Evolutionary conservation across 1,284 basidiomycete genomes (phyloP).

Genomic region (Cystobasidium pallidum): DNA sequence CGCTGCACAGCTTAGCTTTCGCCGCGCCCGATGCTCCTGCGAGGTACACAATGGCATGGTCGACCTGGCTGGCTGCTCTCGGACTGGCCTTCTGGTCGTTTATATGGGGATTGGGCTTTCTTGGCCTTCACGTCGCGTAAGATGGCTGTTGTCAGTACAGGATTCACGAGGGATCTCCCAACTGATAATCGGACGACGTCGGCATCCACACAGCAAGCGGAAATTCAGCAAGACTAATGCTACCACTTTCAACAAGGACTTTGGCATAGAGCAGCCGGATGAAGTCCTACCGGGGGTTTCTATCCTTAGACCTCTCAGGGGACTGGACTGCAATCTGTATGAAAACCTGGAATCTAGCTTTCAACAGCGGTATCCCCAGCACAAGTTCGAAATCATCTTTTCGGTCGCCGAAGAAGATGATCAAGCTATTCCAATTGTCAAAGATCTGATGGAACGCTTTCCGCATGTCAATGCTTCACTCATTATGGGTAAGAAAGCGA

Average conservation of each 20-base stretch:
- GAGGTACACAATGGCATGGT: conserved; percentile 4
- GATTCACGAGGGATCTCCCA: background rate
- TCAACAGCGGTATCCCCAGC: conserved; percentile 78
- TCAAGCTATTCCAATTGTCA: conserved; percentile 76
- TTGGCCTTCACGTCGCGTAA: conserved; percentile 43
- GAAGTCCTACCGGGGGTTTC: conserved; percentile 79
- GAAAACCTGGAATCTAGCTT: conserved; percentile 91
- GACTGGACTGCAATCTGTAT: conserved; percentile 87
- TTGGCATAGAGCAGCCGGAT: conserved; percentile 45
- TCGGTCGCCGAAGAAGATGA: conserved; percentile 80
- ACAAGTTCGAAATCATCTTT: conserved; percentile 76
- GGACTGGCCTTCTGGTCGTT: conserved; percentile 29
- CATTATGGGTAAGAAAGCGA: conserved; percentile 68
- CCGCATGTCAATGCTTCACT: conserved; percentile 71
- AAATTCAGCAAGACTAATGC: conserved; percentile 7
- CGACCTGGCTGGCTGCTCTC: conserved; percentile 19
- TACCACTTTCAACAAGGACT: background rate
- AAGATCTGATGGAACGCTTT: conserved; percentile 73
- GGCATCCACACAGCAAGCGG: conserved; percentile 3
- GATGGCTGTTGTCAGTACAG: conserved; percentile 17
- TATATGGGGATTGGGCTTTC: conserved; percentile 40
- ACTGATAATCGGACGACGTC: background rate
- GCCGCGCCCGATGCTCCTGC: background rate
- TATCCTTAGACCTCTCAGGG: conserved; percentile 86
- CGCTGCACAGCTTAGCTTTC: background rate